Conservation (phyloP, 805 yeast species). For the Kuraishia ogatae region DNA sequence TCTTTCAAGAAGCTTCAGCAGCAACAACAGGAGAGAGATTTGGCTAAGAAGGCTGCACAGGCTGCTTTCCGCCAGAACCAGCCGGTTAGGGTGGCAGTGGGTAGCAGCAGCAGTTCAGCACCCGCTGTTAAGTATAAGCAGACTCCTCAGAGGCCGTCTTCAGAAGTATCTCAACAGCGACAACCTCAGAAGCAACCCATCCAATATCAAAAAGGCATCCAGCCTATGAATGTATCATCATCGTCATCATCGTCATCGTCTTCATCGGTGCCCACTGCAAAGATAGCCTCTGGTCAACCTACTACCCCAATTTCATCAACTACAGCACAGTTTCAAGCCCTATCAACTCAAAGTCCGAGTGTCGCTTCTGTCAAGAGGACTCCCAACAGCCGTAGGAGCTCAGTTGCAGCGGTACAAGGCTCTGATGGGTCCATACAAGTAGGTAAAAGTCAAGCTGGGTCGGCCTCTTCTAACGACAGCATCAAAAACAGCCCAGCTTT, state of each 20-base stretch:
- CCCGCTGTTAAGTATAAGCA: background rate
- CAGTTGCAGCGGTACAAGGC: background rate
- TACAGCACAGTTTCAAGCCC: background rate
- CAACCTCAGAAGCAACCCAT: background rate
- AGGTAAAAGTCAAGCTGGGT: no score
- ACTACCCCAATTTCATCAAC: background rate
- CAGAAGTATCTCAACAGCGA: background rate
- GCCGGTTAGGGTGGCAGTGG: background rate
- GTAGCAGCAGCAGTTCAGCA: background rate
- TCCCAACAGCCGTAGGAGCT: background rate
- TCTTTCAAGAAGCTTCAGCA: background rate
- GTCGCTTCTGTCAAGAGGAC: background rate
- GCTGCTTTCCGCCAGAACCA: background rate
- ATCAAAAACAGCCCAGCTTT: slow-evolving; percentile 16
- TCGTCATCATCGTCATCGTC: background rate
- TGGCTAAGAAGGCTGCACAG: background rate
- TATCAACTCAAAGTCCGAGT: background rate
- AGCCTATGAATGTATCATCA: background rate
- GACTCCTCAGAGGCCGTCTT: background rate
- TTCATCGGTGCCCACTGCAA: background rate
- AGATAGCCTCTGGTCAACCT: background rate
- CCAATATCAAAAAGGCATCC: background rate
- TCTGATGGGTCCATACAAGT: background rate
- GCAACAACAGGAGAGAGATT: background rate
- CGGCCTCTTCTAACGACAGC: background rate